phyloP scores from a whole-genome alignment of 352 stramenopile species.

The Phytophthora chlamydospora region DNA sequence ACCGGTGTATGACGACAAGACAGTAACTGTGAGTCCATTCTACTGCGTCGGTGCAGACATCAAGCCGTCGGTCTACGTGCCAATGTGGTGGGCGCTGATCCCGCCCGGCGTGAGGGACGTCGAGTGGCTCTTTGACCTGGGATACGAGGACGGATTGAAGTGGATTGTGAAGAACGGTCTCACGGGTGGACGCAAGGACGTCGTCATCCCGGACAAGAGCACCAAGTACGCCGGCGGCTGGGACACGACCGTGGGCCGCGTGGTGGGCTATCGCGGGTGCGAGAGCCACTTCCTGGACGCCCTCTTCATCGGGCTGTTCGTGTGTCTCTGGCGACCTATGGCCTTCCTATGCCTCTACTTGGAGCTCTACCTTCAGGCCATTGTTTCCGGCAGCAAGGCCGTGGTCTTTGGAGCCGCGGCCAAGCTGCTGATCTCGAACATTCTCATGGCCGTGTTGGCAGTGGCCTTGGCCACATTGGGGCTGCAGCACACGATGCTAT shows the following conservation, averaged over 20 bases:
- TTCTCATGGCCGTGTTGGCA: constrained; percentile 56
- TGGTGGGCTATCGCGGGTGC: constrained; percentile 72
- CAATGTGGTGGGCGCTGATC: constrained; percentile 87
- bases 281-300: constrained; percentile 76
- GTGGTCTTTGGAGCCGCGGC: constrained; percentile 68
- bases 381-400: constrained; percentile 74
- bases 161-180: constrained; percentile 66
- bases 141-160: constrained; percentile 79
- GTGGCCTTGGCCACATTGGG: constrained; percentile 57
- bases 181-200: constrained; percentile 28
- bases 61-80: constrained; percentile 90
- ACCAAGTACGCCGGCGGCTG: constrained; percentile 59
- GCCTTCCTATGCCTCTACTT: constrained; percentile 82
- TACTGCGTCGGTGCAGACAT: constrained; percentile 90
- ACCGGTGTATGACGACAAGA: constrained; percentile 72
- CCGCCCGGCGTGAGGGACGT: constrained; percentile 71
- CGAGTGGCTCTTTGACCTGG: constrained; percentile 86
- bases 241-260: constrained; percentile 77
- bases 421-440: constrained; percentile 71
- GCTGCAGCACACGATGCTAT: constrained; percentile 64
- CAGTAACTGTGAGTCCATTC: constrained; percentile 84
- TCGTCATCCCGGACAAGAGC: constrained; percentile 64
- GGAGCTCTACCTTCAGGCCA: constrained; percentile 76
- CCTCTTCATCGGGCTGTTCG: constrained; percentile 74
- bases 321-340: constrained; percentile 82